Evolutionary conservation across 1,139 yeast species (phyloP).

Genomic region (Sugiyamaella castrensis): DNA sequence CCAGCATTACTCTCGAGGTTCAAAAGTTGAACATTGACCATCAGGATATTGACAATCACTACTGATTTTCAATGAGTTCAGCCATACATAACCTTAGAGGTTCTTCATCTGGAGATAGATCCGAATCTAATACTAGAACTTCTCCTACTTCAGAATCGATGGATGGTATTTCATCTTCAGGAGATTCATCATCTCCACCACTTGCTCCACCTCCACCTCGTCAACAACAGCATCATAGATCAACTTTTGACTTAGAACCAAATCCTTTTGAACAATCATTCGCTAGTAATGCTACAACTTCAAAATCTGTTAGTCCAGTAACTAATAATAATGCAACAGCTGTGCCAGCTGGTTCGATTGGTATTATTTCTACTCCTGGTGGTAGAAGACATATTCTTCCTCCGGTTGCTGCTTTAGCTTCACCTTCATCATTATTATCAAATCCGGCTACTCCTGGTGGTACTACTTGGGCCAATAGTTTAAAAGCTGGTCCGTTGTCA

Average conservation of each 20-base stretch:
- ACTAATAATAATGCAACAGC: constrained; percentile 10
- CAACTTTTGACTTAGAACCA: constrained; percentile 72
- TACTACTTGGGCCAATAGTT: constrained; percentile 29
- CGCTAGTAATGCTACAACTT: constrained; percentile 51
- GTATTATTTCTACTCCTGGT: constrained; percentile 32
- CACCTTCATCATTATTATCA: constrained; percentile 35
- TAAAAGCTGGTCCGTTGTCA: constrained; percentile 35
- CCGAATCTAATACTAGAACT: neutral
- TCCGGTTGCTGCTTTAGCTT: constrained; percentile 37
- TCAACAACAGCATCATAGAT: constrained; percentile 3
- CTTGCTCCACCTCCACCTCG: neutral
- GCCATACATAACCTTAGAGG: no score
- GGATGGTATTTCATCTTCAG: neutral
- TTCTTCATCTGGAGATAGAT: no score
- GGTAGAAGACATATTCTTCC: constrained; percentile 36
- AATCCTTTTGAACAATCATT: constrained; percentile 95
- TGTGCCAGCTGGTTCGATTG: constrained; percentile 18
- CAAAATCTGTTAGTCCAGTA: constrained; percentile 14
- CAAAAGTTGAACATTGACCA: no score
- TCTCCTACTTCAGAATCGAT: neutral
- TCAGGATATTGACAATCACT: no score
- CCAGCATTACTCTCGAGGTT: no score
- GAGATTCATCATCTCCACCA: neutral
- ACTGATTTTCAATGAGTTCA: no score
- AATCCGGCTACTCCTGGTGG: constrained; percentile 22